Base-by-base conservation (phyloP, 768 basidiomycete species). In the Tricholoma hemisulphureum region DNA sequence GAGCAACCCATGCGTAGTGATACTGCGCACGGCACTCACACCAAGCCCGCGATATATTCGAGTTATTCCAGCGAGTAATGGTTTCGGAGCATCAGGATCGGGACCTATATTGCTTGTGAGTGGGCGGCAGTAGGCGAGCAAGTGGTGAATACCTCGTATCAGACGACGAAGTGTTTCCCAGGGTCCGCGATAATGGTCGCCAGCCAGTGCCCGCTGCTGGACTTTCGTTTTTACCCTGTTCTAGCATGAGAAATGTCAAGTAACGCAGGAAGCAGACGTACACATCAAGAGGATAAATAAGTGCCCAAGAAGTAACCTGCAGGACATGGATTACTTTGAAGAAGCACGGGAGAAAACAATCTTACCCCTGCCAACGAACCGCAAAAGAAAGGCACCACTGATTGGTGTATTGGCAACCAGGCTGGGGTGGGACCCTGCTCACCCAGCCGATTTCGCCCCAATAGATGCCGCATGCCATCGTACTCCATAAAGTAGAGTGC, bases 261-360 rank as follows among this genome's bases (percentile, higher is more conserved):
- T 45, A 41, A 45, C 11, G 24, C 35, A 39, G 53, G 20, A 32
- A 29, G 35, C 29, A 53, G 2, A 73, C 86, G 72, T 75, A 91
- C 90, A 96, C 94, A 69, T 96, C 94, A 53, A 96, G 81, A 11
- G 95, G 95, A 79, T 98, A 98, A 58, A 98, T 95, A 28, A 92
- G 70, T 46, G 89, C 89, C 91, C 91, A 93, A 43, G 89, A 90
- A 48, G 87, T 86, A 39, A 89, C 81, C 81, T 82, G 53, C 23
- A 23, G 34, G 20, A 29, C 34, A 37, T 57, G 35, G 57, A 7
- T 32, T 31, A 72, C 21, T 72, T 63, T 53, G 68, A 71, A 31
- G 71, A 51, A 56, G 66, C 61, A 23, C 69, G 76, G 13, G 73
- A 71, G 21, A 20, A 55, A 51, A 21, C 34, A 48, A 58, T 58